These are phyloP conservation scores for Sanghuangporus sanghuang DNA, from an alignment of 1,284 basidiomycete species.

Conservation along the genomic window DNA sequence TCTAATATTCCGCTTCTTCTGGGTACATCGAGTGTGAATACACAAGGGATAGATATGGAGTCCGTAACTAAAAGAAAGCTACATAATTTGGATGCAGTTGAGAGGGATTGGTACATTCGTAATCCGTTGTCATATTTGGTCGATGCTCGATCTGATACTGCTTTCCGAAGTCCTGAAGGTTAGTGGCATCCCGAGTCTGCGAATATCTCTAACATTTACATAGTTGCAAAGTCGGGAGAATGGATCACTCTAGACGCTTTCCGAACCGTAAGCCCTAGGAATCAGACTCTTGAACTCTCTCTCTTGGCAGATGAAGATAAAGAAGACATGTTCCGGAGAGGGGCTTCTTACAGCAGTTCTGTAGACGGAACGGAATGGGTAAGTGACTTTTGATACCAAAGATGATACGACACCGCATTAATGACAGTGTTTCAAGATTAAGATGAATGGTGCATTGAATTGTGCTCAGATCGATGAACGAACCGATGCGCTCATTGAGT, in stretches of 20 bases:
- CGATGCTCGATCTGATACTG: conserved; percentile 43
- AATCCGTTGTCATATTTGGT: conserved; percentile 52
- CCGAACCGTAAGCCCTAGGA: conserved; percentile 21
- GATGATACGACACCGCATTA: neutral
- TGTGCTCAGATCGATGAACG: neutral
- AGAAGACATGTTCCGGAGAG: conserved; percentile 31
- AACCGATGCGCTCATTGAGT: conserved; percentile 28
- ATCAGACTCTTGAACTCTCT: neutral
- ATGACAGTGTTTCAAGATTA: neutral
- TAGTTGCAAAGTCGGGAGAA: conserved; percentile 38
- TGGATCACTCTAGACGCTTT: conserved; percentile 42
- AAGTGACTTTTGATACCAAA: conserved; percentile 20
- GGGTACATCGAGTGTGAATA: conserved; percentile 1
- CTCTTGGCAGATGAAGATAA: conserved; percentile 40
- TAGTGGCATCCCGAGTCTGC: conserved; percentile 19
- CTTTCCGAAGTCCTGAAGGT: conserved; percentile 46
- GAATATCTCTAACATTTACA: neutral
- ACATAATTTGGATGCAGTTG: conserved; percentile 33
- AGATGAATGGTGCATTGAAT: neutral
- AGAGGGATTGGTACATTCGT: conserved; percentile 34
- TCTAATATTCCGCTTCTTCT: conserved; percentile 45
- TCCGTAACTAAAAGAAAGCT: conserved; percentile 17
- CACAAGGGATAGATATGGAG: neutral
- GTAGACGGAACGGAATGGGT: conserved; percentile 40
- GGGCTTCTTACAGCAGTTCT: conserved; percentile 35